phyloP scores from a whole-genome alignment of 208 protist species.

The Leishmania tarentolae region DNA sequence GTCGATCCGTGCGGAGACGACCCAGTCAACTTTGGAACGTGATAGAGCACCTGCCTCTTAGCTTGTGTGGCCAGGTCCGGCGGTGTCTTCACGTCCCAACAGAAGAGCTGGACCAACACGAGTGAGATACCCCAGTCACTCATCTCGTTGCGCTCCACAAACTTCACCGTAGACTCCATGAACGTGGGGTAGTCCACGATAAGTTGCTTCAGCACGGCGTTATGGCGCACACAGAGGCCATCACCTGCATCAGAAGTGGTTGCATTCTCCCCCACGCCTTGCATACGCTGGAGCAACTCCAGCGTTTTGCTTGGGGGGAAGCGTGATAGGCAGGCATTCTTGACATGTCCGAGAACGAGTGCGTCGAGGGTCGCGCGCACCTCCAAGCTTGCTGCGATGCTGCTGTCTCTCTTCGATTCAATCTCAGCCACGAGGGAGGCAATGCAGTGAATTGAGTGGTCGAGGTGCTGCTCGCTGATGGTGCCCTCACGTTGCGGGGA shows the following conservation, averaged over 20 bases:
- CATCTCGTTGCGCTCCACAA: slow-evolving; percentile 18
- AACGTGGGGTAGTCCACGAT: slow-evolving; percentile 28
- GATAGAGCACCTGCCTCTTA: not conserved
- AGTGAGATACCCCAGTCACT: slow-evolving; percentile 22
- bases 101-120: slow-evolving; percentile 25
- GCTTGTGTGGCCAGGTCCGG: not conserved
- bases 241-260: not conserved
- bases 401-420: slow-evolving; percentile 18
- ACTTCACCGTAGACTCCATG: slow-evolving; percentile 21
- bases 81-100: slow-evolving; percentile 22
- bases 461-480: slow-evolving; percentile 18
- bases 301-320: slow-evolving; percentile 26
- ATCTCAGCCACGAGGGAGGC: slow-evolving; percentile 23
- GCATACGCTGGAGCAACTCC: not conserved
- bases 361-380: slow-evolving; percentile 24
- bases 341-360: slow-evolving; percentile 24
- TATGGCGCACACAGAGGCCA: slow-evolving; percentile 1
- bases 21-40: not conserved
- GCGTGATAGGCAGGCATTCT: slow-evolving; percentile 20
- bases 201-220: slow-evolving; percentile 15
- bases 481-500: not conserved
- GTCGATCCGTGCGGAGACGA: slow-evolving; percentile 4
- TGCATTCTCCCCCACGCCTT: not conserved
- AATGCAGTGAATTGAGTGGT: slow-evolving; percentile 30
- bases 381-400: not conserved